phyloP scores from a whole-genome alignment of 140 eudicot genomes.

The Ambrosia hybrid region DNA sequence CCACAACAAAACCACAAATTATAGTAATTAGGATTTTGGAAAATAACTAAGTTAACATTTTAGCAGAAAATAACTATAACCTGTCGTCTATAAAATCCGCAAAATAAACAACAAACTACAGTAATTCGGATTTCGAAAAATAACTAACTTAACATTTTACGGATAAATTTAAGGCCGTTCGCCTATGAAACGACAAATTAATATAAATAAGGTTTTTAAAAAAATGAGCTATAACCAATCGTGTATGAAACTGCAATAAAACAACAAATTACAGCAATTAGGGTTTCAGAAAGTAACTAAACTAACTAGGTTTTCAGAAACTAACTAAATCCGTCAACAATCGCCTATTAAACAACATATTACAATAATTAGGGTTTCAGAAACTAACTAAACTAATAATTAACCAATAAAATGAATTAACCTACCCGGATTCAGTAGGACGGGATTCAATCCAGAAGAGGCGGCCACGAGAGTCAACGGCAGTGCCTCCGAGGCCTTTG shows the following conservation, averaged over 20 bases:
- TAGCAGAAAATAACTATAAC: neutral
- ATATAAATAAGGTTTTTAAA: neutral
- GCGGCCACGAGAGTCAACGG: conserved; percentile 69
- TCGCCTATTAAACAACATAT: neutral
- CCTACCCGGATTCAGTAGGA: conserved; percentile 86
- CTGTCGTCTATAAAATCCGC: too few species aligned
- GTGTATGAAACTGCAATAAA: neutral
- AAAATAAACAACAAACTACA: too few species aligned
- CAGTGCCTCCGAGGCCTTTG: conserved; percentile 80
- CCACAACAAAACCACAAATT: too few species aligned
- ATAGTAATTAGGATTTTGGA: too few species aligned
- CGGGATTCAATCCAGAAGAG: conserved; percentile 91
- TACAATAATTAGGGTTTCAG: conserved; percentile 2
- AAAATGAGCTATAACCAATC: neutral
- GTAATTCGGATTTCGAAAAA: neutral
- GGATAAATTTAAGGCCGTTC: neutral
- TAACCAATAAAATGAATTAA: neutral
- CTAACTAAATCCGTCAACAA: neutral
- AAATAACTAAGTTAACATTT: neutral
- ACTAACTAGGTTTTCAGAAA: neutral
- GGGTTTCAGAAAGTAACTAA: neutral
- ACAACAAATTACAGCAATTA: neutral
- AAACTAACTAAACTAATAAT: neutral
- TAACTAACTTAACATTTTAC: neutral
- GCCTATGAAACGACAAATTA: conserved; percentile 2